A percentile compares a stretch with the other conserved stretches of the same genome.
These are phyloP conservation scores for Raffaelea ambrosiae DNA, from an alignment of 2,329 filamentous ascomycete genomes.

Conservation along the genomic window DNA sequence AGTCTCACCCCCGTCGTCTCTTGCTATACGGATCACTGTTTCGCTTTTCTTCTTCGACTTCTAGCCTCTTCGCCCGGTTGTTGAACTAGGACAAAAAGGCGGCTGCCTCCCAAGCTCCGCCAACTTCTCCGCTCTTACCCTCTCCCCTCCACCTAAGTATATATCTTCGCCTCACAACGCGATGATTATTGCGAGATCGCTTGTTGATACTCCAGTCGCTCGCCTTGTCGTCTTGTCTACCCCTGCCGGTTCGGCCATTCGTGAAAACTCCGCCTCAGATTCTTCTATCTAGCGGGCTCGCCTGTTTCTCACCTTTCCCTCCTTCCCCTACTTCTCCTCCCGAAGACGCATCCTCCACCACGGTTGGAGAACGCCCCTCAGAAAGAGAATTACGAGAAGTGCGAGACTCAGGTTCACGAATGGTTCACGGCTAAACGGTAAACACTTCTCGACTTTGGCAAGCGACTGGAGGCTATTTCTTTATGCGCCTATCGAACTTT, in stretches of 20 bases:
- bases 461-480: conserved; percentile 13
- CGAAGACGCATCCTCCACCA: background rate
- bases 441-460: conserved; percentile 13
- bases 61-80: background rate
- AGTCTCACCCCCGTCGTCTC: background rate
- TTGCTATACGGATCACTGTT: background rate
- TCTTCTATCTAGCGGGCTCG: conserved; percentile 32
- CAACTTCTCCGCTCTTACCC: conserved; percentile 6
- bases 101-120: conserved; percentile 2
- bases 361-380: background rate
- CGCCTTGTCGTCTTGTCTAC: conserved; percentile 44
- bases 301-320: conserved; percentile 22
- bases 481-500: too few species aligned
- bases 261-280: conserved; percentile 37
- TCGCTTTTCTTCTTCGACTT: background rate
- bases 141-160: conserved; percentile 10
- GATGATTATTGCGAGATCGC: conserved; percentile 50
- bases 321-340: conserved; percentile 2
- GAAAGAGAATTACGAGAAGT: conserved; percentile 10
- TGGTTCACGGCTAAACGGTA: conserved; percentile 12
- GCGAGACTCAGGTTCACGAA: conserved; percentile 13
- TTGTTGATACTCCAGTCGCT: conserved; percentile 53
- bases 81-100: background rate
- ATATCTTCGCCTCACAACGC: conserved; percentile 29
- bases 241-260: conserved; percentile 45